Conservation (phyloP, 805 yeast genomes). For the Kurtzmaniella fragi region DNA sequence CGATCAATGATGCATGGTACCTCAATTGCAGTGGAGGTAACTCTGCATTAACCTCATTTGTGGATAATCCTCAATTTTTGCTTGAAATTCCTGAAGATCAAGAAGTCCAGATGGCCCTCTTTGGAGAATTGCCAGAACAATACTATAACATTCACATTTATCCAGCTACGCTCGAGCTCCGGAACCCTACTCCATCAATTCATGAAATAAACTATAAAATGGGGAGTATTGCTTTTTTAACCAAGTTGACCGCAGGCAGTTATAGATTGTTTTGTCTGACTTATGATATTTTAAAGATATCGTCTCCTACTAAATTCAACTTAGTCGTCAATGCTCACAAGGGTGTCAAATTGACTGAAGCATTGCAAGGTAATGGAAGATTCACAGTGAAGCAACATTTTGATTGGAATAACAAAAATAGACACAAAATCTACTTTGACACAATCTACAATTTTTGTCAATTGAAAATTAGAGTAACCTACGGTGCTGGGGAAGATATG, state of each 20-base stretch:
- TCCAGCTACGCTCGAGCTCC: not conserved
- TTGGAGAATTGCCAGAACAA: slow-evolving; percentile 14
- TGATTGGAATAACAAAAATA: slow-evolving; percentile 37
- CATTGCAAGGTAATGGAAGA: slow-evolving; percentile 29
- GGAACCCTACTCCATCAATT: slow-evolving; percentile 14
- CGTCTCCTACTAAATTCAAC: slow-evolving; percentile 21
- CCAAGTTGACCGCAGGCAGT: slow-evolving; percentile 22
- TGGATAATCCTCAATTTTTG: slow-evolving; percentile 52
- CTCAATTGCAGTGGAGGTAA: slow-evolving; percentile 47
- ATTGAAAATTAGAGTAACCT: slow-evolving; percentile 21
- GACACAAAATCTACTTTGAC: slow-evolving; percentile 29
- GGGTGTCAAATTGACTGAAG: slow-evolving; percentile 8
- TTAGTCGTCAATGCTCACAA: slow-evolving; percentile 19
- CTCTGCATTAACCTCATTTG: slow-evolving; percentile 42
- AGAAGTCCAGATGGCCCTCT: slow-evolving; percentile 16
- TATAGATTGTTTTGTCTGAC: slow-evolving; percentile 48
- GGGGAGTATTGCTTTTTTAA: slow-evolving; percentile 13
- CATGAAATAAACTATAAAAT: slow-evolving; percentile 30
- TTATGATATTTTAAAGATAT: slow-evolving; percentile 22
- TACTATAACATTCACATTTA: slow-evolving; percentile 42
- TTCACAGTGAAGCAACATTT: slow-evolving; percentile 18
- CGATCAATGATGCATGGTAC: slow-evolving; percentile 42
- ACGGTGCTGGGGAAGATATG: slow-evolving; percentile 6
- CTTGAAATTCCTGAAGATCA: slow-evolving; percentile 14
- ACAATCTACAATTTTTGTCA: slow-evolving; percentile 14